phyloP scores from a whole-genome alignment of 2,329 filamentous ascomycete species.

The Colletotrichum sublineola region DNA sequence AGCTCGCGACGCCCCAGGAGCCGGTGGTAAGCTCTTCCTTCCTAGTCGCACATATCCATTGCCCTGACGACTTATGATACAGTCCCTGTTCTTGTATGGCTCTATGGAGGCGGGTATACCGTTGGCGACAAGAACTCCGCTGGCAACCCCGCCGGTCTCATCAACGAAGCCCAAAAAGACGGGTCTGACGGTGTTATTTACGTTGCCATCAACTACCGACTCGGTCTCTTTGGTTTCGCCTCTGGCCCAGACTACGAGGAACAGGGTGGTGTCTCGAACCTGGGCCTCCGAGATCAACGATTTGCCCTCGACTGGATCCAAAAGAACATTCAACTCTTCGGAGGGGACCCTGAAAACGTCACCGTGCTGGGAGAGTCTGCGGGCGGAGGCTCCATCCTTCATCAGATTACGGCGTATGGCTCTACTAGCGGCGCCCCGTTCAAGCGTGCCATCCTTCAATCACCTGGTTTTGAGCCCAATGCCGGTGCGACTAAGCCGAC shows the following conservation, averaged over 20 bases:
- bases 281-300: constrained; percentile 55
- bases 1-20: constrained; percentile 40
- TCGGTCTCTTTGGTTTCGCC: constrained; percentile 60
- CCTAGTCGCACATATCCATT: background rate
- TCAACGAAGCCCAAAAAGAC: constrained; percentile 42
- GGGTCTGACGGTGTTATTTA: constrained; percentile 55
- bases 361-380: constrained; percentile 55
- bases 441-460: background rate
- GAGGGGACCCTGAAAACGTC: constrained; percentile 58
- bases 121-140: constrained; percentile 57
- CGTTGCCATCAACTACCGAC: constrained; percentile 58
- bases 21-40: background rate
- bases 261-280: constrained; percentile 54
- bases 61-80: background rate
- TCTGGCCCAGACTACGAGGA: constrained; percentile 52
- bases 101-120: constrained; percentile 54
- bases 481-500: background rate
- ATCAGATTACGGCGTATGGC: background rate
- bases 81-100: constrained; percentile 49
- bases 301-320: constrained; percentile 61
- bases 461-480: background rate
- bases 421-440: background rate
- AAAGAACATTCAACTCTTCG: constrained; percentile 58
- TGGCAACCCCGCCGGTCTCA: constrained; percentile 14
- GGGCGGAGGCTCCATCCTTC: background rate